phyloP scores from a whole-genome alignment of 345 rosid species.

The Populus pruinosa region DNA sequence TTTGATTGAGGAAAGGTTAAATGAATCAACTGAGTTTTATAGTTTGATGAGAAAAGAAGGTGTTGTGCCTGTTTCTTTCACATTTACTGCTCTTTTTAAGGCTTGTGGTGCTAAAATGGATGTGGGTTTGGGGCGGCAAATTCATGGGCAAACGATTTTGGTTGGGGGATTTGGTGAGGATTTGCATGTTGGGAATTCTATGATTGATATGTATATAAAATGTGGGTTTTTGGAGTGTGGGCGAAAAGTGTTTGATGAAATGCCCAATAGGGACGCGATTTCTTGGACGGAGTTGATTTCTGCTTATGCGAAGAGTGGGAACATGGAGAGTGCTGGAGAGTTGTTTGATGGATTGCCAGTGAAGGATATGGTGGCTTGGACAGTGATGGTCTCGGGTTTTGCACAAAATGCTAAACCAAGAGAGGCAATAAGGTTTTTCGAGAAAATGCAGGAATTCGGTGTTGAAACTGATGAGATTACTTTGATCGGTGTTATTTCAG shows the following conservation, averaged over 20 bases:
- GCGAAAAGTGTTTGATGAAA: slow-evolving; percentile 68
- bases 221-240: slow-evolving; percentile 52
- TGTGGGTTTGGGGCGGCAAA: slow-evolving; percentile 53
- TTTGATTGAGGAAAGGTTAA: slow-evolving; percentile 33
- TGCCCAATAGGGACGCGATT: slow-evolving; percentile 55
- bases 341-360: slow-evolving; percentile 46
- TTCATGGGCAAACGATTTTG: slow-evolving; percentile 68
- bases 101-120: slow-evolving; percentile 40
- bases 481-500: slow-evolving; percentile 61
- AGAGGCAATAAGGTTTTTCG: slow-evolving; percentile 56
- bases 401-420: slow-evolving; percentile 71
- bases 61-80: slow-evolving; percentile 59
- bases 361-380: slow-evolving; percentile 73
- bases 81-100: slow-evolving; percentile 75
- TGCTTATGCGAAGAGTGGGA: slow-evolving; percentile 49
- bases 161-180: slow-evolving; percentile 61
- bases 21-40: slow-evolving; percentile 42
- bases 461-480: slow-evolving; percentile 51
- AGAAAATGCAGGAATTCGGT: slow-evolving; percentile 57
- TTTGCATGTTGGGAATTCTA: slow-evolving; percentile 57
- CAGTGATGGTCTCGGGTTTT: slow-evolving; percentile 70
- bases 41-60: slow-evolving; percentile 48
- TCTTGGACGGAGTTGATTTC: slow-evolving; percentile 67
- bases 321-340: slow-evolving; percentile 50
- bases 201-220: slow-evolving; percentile 59